Conservation (phyloP, 2,329 filamentous ascomycete species). For the Purpureocillium takamizusanense region DNA sequence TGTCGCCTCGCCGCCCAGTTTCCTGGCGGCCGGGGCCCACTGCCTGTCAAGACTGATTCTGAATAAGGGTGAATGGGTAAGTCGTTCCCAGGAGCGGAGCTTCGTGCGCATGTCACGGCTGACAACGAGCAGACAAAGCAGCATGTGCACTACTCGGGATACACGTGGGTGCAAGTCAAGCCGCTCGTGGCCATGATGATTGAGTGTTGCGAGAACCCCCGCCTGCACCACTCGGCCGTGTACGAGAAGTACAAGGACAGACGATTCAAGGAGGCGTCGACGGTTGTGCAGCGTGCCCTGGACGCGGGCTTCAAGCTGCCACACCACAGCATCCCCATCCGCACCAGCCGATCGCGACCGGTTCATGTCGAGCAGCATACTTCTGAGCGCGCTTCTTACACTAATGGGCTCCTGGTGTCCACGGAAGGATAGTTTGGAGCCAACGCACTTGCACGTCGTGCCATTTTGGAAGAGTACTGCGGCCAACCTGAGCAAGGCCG, state of each 20-base stretch:
- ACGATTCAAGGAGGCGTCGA: slow-evolving; percentile 76
- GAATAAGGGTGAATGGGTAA: slow-evolving; percentile 87
- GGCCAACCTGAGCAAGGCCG: too few species aligned
- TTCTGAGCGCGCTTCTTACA: slow-evolving; percentile 10
- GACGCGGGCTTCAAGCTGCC: slow-evolving; percentile 47
- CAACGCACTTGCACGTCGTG: background rate
- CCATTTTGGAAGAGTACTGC: background rate
- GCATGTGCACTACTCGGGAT: slow-evolving; percentile 89
- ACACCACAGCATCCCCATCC: slow-evolving; percentile 29
- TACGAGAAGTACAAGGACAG: slow-evolving; percentile 88
- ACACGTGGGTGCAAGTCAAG: slow-evolving; percentile 78
- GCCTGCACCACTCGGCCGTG: slow-evolving; percentile 75
- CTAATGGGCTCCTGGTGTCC: slow-evolving; percentile 19
- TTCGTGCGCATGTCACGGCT: too few species aligned
- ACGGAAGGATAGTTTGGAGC: slow-evolving; percentile 21
- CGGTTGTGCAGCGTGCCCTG: slow-evolving; percentile 70
- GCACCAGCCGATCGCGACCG: slow-evolving; percentile 1
- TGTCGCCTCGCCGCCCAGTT: slow-evolving; percentile 84
- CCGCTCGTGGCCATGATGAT: slow-evolving; percentile 69
- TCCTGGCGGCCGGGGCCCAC: slow-evolving; percentile 82
- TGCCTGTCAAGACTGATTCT: slow-evolving; percentile 84
- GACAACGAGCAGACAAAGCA: slow-evolving; percentile 52
- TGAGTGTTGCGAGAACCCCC: slow-evolving; percentile 77
- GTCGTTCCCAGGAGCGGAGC: too few species aligned
- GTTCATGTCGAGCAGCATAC: slow-evolving; percentile 6